Evolutionary conservation across 306 rosid species (phyloP).

Genomic region (Lathyrus tuberosus): DNA sequence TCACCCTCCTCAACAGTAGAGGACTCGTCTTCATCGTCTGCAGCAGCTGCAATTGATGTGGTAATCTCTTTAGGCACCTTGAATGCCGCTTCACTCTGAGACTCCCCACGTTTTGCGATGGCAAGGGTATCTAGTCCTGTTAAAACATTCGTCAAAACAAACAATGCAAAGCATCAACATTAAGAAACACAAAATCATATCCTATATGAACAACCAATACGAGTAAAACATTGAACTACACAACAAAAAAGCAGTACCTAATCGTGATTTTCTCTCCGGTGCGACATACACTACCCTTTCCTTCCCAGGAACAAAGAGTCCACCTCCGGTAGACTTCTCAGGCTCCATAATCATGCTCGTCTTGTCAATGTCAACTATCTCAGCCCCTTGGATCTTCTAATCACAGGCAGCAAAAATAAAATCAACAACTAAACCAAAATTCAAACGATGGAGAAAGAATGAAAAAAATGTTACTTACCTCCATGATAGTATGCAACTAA

Average conservation of each 20-base stretch:
- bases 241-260: constrained; percentile 56
- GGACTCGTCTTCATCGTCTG: constrained; percentile 73
- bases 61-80: constrained; percentile 75
- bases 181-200: neutral
- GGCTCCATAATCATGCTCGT: constrained; percentile 63
- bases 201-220: neutral
- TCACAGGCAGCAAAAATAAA: constrained; percentile 33
- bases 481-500: constrained; percentile 26
- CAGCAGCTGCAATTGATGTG: constrained; percentile 62
- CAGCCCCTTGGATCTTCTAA: constrained; percentile 52
- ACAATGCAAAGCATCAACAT: constrained; percentile 8
- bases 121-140: constrained; percentile 93
- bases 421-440: neutral
- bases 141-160: constrained; percentile 25
- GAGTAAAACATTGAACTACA: neutral
- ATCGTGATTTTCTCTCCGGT: constrained; percentile 69
- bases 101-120: constrained; percentile 67
- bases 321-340: constrained; percentile 57
- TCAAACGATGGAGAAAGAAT: neutral
- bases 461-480: constrained; percentile 39
- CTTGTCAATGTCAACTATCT: constrained; percentile 59
- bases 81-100: constrained; percentile 62
- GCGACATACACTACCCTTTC: constrained; percentile 69
- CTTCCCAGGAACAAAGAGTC: constrained; percentile 80
- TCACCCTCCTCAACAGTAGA: constrained; percentile 51